Percentiles rank a stretch among this genome's conserved stretches.
These are phyloP conservation scores for Cryptosporidium bovis DNA, from an alignment of 169 alveolate species.

Conservation along the genomic window DNA sequence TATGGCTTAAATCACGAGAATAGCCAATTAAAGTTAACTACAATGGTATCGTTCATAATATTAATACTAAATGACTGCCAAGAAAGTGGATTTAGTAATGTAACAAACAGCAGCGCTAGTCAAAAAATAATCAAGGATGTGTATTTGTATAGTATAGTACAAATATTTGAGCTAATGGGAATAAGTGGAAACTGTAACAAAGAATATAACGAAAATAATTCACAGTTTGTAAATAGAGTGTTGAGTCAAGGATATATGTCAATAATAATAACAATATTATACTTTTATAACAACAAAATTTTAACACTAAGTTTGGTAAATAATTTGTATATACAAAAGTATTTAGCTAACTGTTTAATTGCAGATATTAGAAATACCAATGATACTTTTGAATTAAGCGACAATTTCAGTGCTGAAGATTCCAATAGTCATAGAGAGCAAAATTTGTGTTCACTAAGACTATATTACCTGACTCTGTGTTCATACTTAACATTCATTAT, in stretches of 20 bases:
- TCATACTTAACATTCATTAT: slow-evolving; percentile 12
- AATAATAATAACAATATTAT: slow-evolving; percentile 1
- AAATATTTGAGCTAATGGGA: background rate
- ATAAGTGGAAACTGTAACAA: background rate
- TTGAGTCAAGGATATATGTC: slow-evolving; percentile 10
- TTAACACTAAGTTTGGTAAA: background rate
- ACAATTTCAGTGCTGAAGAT: background rate
- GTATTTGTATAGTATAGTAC: slow-evolving; percentile 16
- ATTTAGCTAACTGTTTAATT: slow-evolving; percentile 6
- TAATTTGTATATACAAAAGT: slow-evolving; percentile 42
- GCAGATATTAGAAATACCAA: background rate
- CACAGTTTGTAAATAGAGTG: background rate
- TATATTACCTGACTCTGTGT: background rate
- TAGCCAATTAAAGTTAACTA: background rate
- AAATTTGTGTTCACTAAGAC: too few relatives aligned
- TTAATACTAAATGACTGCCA: background rate
- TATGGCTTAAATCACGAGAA: slow-evolving; percentile 6
- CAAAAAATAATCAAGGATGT: background rate
- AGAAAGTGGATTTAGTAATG: background rate
- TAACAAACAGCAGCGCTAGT: background rate
- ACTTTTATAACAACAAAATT: slow-evolving; percentile 7
- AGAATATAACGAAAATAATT: background rate
- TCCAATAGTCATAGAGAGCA: too few relatives aligned
- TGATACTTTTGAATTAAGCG: background rate
- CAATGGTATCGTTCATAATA: slow-evolving; percentile 17